Base-by-base conservation (phyloP, 2,329 filamentous ascomycete genomes). In the Exophiala oligosperma region DNA sequence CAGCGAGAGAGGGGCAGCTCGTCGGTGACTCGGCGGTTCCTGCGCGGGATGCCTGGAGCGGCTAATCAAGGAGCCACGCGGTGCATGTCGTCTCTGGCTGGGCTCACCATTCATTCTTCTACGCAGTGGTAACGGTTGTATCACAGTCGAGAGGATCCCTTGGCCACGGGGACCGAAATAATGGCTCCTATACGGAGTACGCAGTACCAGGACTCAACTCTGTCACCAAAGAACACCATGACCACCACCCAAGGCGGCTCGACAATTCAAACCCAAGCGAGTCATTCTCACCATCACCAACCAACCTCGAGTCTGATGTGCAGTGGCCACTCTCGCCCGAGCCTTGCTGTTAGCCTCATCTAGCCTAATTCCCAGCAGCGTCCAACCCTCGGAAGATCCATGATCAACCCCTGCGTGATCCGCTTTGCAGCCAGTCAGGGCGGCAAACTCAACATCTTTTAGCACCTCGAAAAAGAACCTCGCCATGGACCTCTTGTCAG, bases 391-490 rank as follows among this genome's bases (percentile, higher is more conserved):
- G 32, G 24, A 23, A 38, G n/a, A 21, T 38, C 32, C 40, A 43
- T 43, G 21, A 7, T 12, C 17, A 44, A 28, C 53, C 48, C 52
- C 57, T 59, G 57, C 52, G 24, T 50, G 57, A 59, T 55, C 52
- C 51, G 17, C 57, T 52, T 12, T 11, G 52, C 26, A 37, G 52
- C 57, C 57, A 59, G 50, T 59, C 52, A 59, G 52, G 41, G 21
- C 28, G 48, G 21, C 17, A 28, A 47, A 23, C n/a, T 21, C 43
- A 54, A 51, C 43, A 46, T 54, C 53, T 9, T n/a, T 17, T 14
- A 43, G 40, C 40, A 43, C 40, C 40, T 43, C 40, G n/a, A 43
- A 43, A 43, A 43, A 23, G 40, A 43, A 43, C 21, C 40, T 17
- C 14, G 6, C 21, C n/a, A 17, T 43, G 40, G 40, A 4, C 32